phyloP scores from a whole-genome alignment of 78 protist species.

The Dictyostelium citrinum region DNA sequence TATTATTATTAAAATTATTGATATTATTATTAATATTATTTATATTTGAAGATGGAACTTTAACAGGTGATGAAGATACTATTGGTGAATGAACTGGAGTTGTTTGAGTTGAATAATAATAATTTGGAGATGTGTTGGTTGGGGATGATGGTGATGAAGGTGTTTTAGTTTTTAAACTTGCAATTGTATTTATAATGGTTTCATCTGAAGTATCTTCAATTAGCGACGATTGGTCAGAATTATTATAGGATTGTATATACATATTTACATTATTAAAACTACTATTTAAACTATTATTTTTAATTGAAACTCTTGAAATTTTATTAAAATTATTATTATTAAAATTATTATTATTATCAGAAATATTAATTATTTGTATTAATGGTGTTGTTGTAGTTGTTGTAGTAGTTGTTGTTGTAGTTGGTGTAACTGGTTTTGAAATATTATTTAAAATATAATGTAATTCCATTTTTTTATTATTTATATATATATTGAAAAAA shows the following conservation, averaged over 20 bases:
- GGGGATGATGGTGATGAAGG: not conserved
- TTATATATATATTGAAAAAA: not conserved
- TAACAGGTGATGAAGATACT: not conserved
- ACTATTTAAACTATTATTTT: not conserved
- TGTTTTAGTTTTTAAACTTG: not conserved
- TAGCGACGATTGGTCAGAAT: not conserved
- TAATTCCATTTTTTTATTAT: not conserved
- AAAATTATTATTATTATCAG: not conserved
- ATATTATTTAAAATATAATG: not conserved
- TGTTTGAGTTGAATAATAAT: not conserved
- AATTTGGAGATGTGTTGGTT: not conserved
- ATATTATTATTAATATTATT: not conserved
- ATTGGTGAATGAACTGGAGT: not conserved
- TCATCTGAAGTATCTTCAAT: not conserved
- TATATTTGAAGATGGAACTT: not conserved
- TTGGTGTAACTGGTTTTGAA: not conserved
- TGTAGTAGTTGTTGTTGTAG: not conserved
- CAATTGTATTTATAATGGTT: conserved; percentile 10
- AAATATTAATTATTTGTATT: not conserved
- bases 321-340: not conserved
- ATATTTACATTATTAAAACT: not conserved
- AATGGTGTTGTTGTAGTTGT: not conserved
- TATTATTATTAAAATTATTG: not conserved
- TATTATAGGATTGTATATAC: not conserved
- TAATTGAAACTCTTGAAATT: not conserved